Conservation (phyloP, 2,329 filamentous ascomycete genomes). For the Talaromyces pinophilus region DNA sequence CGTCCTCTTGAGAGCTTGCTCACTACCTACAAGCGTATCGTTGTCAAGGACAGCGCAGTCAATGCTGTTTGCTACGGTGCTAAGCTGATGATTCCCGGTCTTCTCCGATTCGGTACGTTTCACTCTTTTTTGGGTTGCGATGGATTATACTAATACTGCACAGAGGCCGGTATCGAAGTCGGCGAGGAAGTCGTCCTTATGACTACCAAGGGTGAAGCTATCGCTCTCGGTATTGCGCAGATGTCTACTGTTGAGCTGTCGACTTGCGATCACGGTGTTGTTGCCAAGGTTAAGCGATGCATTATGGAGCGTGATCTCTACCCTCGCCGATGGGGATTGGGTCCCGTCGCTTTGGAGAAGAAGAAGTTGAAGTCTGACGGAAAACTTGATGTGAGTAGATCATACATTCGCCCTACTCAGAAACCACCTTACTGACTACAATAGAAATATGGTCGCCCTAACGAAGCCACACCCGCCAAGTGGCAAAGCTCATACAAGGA, state of each 20-base stretch:
- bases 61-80: slow-evolving; percentile 98
- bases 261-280: slow-evolving; percentile 94
- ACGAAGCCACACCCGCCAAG: slow-evolving; percentile 88
- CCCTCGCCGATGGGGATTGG: slow-evolving; percentile 93
- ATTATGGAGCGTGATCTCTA: slow-evolving; percentile 99
- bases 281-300: slow-evolving; percentile 98
- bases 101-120: slow-evolving; percentile 79
- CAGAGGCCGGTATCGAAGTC: slow-evolving; percentile 85
- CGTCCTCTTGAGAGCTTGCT: slow-evolving; percentile 89
- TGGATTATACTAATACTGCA: slow-evolving; percentile 23
- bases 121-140: neutral
- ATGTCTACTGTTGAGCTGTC: slow-evolving; percentile 98
- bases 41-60: slow-evolving; percentile 95
- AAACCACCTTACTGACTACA: slow-evolving; percentile 36
- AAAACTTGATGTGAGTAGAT: slow-evolving; percentile 75
- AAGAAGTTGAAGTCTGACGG: slow-evolving; percentile 99
- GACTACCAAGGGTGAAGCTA: slow-evolving; percentile 98
- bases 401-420: neutral
- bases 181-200: slow-evolving; percentile 97
- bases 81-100: slow-evolving; percentile 97
- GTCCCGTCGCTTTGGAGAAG: slow-evolving; percentile 91
- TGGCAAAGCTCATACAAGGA: slow-evolving; percentile 95
- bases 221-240: slow-evolving; percentile 91
- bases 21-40: slow-evolving; percentile 90
- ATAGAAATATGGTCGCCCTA: slow-evolving; percentile 87